phyloP scores from a whole-genome alignment of 2,329 filamentous ascomycete species.

The Ophiostoma ulmi region DNA sequence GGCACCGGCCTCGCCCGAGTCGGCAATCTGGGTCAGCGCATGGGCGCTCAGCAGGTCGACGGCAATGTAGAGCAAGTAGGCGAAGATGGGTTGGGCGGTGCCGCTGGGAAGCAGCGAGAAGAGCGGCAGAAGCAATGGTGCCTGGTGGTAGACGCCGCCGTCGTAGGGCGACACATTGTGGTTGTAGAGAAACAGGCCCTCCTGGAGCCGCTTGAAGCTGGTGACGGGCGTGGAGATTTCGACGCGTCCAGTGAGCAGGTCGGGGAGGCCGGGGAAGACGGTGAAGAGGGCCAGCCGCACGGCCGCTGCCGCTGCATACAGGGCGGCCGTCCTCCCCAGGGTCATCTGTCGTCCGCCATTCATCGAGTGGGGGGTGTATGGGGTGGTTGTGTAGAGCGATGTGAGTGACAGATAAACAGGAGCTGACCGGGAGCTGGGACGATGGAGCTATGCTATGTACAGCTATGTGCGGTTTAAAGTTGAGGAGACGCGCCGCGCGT shows the following conservation, averaged over 20 bases:
- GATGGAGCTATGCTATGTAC: slow-evolving; percentile 4
- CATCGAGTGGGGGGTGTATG: slow-evolving; percentile 21
- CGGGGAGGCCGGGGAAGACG: slow-evolving; percentile 75
- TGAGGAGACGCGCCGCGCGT: slow-evolving; percentile 19
- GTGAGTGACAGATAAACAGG: neutral
- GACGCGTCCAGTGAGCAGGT: slow-evolving; percentile 81
- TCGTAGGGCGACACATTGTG: slow-evolving; percentile 97
- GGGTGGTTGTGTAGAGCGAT: slow-evolving; percentile 4
- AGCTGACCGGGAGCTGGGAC: neutral
- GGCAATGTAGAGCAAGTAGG: slow-evolving; percentile 71
- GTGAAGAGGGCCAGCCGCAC: slow-evolving; percentile 75
- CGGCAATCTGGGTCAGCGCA: slow-evolving; percentile 72
- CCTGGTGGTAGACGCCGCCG: slow-evolving; percentile 77
- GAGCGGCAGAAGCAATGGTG: slow-evolving; percentile 82
- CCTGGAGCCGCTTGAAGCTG: slow-evolving; percentile 98
- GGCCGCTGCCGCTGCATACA: slow-evolving; percentile 71
- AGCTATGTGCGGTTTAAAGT: neutral
- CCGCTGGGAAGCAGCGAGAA: slow-evolving; percentile 81
- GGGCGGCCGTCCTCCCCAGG: slow-evolving; percentile 46
- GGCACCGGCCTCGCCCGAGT: slow-evolving; percentile 71
- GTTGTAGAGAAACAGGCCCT: slow-evolving; percentile 91
- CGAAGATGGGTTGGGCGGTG: slow-evolving; percentile 62
- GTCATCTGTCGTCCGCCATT: slow-evolving; percentile 27
- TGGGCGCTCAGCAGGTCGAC: slow-evolving; percentile 79
- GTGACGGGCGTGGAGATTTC: slow-evolving; percentile 96